Conservation (phyloP, 140 eudicot genomes). For the Erigeron philadelphicus region DNA sequence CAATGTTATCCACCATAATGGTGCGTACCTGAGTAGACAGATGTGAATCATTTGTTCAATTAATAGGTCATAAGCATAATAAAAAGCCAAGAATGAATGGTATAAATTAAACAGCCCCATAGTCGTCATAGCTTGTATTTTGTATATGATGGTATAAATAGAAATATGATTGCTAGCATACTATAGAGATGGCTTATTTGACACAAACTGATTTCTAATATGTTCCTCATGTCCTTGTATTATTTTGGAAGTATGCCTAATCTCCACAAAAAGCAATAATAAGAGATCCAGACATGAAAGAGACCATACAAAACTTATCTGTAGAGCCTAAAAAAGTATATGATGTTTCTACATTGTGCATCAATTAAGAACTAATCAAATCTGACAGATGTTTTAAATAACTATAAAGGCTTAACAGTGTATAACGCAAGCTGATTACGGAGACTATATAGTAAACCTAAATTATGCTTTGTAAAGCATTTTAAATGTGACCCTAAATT, state of each 20-base stretch:
- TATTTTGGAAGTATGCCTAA: not conserved
- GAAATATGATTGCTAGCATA: not conserved
- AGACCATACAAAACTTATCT: slow-evolving; percentile 17
- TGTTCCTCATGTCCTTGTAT: not conserved
- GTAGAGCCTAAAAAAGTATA: not conserved
- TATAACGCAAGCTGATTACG: not conserved
- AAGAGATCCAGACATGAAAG: not conserved
- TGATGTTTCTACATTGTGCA: slow-evolving; percentile 1
- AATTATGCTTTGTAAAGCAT: not conserved
- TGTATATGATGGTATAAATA: too few relatives aligned
- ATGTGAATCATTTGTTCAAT: slow-evolving; percentile 1
- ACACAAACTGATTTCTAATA: not conserved
- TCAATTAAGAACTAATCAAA: not conserved
- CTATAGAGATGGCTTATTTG: not conserved
- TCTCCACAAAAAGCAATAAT: slow-evolving; percentile 10
- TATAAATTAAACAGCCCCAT: slow-evolving; percentile 11
- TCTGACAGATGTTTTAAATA: not conserved
- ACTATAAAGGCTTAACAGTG: not conserved
- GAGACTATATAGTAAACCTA: slow-evolving; percentile 6
- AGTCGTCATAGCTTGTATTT: slow-evolving; percentile 5
- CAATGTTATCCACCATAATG: slow-evolving; percentile 95
- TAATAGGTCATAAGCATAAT: slow-evolving; percentile 4
- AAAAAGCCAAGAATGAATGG: not conserved
- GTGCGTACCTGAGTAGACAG: slow-evolving; percentile 66
- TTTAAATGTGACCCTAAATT: not conserved